phyloP scores from a whole-genome alignment of 805 yeast species.

The Spathaspora gorwiae region DNA sequence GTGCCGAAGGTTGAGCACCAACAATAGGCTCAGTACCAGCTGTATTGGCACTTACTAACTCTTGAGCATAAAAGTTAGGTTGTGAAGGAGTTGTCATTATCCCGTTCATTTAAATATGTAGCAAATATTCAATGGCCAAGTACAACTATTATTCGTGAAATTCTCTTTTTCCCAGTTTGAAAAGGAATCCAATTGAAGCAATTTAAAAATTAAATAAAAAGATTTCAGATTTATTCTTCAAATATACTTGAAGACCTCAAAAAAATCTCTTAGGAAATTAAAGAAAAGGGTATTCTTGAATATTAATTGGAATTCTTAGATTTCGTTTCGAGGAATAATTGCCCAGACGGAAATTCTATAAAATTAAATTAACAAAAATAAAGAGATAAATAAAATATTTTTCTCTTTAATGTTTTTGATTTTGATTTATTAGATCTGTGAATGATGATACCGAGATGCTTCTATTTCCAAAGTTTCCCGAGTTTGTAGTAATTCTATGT shows the following conservation, averaged over 20 bases:
- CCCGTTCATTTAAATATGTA: constrained; percentile 6
- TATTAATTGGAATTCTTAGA: too few species aligned
- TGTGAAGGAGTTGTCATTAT: constrained; percentile 8
- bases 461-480: too few species aligned
- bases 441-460: too few species aligned
- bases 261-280: background rate
- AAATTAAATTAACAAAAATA: too few species aligned
- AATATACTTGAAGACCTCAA: background rate
- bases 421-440: too few species aligned
- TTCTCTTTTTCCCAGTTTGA: background rate
- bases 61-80: constrained; percentile 7
- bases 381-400: too few species aligned
- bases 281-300: background rate
- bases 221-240: background rate
- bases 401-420: too few species aligned
- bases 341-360: too few species aligned
- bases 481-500: too few species aligned
- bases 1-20: background rate
- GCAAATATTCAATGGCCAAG: background rate
- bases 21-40: constrained; percentile 6
- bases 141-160: background rate
- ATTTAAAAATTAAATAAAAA: too few species aligned
- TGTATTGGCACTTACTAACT: constrained; percentile 5
- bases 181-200: too few species aligned
- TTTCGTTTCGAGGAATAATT: too few species aligned